These are phyloP conservation scores for Medicago ruthenica DNA, from an alignment of 306 rosid species.

Conservation along the genomic window DNA sequence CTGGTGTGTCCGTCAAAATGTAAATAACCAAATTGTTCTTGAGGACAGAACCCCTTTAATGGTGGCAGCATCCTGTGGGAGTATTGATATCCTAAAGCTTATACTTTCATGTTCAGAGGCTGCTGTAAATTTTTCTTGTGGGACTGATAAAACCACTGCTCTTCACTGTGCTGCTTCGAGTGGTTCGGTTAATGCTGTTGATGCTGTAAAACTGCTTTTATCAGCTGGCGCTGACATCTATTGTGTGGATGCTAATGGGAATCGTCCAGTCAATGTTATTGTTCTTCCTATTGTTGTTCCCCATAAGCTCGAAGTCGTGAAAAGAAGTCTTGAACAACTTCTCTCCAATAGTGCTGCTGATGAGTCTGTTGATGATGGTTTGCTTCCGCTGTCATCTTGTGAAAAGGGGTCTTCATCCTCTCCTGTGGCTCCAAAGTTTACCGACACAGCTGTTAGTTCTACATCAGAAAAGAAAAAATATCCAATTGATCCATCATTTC, in stretches of 20 bases:
- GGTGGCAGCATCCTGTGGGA: slow-evolving; percentile 89
- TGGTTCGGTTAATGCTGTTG: too few species aligned
- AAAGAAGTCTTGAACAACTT: slow-evolving; percentile 58
- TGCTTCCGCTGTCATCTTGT: slow-evolving; percentile 51
- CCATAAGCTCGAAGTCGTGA: slow-evolving; percentile 59
- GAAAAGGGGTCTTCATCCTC: slow-evolving; percentile 64
- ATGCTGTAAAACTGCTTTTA: slow-evolving; percentile 58
- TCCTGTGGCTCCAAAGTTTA: slow-evolving; percentile 42
- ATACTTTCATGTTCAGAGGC: slow-evolving; percentile 53
- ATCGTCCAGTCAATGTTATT: slow-evolving; percentile 76
- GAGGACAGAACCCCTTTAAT: slow-evolving; percentile 83
- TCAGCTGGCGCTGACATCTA: slow-evolving; percentile 69
- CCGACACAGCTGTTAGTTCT: too few species aligned
- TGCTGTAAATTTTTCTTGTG: slow-evolving; percentile 69
- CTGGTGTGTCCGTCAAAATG: slow-evolving; percentile 78
- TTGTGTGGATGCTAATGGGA: slow-evolving; percentile 63
- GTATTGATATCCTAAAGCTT: slow-evolving; percentile 70
- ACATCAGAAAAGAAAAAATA: too few species aligned
- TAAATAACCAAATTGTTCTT: slow-evolving; percentile 71
- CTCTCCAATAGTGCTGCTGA: slow-evolving; percentile 54
- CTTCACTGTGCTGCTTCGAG: too few species aligned
- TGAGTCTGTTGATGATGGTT: slow-evolving; percentile 50
- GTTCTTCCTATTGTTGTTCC: slow-evolving; percentile 46
- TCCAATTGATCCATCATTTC: too few species aligned
- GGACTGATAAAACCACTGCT: too few species aligned